Conservation (phyloP, 768 basidiomycete species). For the Collybia sordida region DNA sequence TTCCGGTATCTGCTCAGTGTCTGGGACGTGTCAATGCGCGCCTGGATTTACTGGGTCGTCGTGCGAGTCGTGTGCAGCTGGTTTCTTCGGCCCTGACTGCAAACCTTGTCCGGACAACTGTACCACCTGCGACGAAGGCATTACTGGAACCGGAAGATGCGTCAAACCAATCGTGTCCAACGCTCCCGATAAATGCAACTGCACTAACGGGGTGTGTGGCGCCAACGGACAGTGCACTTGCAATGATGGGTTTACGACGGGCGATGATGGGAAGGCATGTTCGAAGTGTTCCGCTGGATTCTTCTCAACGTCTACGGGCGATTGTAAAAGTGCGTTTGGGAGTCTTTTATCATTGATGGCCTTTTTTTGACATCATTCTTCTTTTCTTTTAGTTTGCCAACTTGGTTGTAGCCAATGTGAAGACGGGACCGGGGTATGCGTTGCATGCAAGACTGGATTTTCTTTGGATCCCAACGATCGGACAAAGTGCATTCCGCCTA, state of each 20-base stretch:
- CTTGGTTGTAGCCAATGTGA: slow-evolving; percentile 66
- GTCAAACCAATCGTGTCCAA: slow-evolving; percentile 44
- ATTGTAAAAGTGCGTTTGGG: slow-evolving; percentile 51
- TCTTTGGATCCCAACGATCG: slow-evolving; percentile 59
- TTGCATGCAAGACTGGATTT: slow-evolving; percentile 66
- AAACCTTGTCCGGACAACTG: slow-evolving; percentile 67
- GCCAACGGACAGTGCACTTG: slow-evolving; percentile 65
- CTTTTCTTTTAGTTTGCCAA: slow-evolving; percentile 48
- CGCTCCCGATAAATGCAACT: slow-evolving; percentile 68
- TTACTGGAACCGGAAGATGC: slow-evolving; percentile 72
- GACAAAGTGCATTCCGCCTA: slow-evolving; percentile 61
- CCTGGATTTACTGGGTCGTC: slow-evolving; percentile 71
- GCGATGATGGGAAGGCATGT: slow-evolving; percentile 64
- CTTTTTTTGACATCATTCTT: not conserved
- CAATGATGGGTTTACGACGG: slow-evolving; percentile 58
- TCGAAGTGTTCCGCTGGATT: slow-evolving; percentile 64
- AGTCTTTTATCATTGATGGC: not conserved
- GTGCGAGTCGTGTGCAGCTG: slow-evolving; percentile 70
- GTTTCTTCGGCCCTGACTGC: slow-evolving; percentile 72
- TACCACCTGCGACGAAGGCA: slow-evolving; percentile 71
- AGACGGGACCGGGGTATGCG: slow-evolving; percentile 64
- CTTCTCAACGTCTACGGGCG: slow-evolving; percentile 55
- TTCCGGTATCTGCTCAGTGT: slow-evolving; percentile 55
- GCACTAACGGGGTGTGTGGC: slow-evolving; percentile 75
- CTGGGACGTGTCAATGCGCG: slow-evolving; percentile 69